Evolutionary conservation across 805 yeast genomes (phyloP), one percentile per base, ranked within the genome.

Genomic region (Saccharomycopsis sp.): DNA sequence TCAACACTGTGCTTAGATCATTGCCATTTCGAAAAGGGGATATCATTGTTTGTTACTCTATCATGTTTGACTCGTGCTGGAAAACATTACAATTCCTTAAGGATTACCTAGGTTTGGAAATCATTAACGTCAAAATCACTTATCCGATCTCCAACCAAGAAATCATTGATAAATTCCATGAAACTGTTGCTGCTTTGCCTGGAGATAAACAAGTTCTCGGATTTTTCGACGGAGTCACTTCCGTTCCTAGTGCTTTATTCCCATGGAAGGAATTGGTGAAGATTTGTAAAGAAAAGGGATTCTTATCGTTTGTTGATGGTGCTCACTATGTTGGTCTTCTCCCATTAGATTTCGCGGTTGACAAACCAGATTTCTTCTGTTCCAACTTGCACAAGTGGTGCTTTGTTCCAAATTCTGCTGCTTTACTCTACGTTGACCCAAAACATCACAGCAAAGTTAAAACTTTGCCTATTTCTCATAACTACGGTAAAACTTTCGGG

Each of bases 361-460:
- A 72, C 20, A 51, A 66, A 38, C 85, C 87, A 0, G 87, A 81
- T 54, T 82, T 79, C 56, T 73, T 67, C 56, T 66, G 71, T 20
- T 61, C 81, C 17, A 83, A 82, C 54, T 62, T 81, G 16, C 89
- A 83, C 65, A 83, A 83, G 55, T 83, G 89, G 89, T 62, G 68
- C 32, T 75, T 56, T 51, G 68, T 70, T 19, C 84, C 86, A 3
- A 65, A 76, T 36, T 75, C 79, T 3, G 70, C 72, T 52, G 81
- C 83, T 0, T 62, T 77, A 23, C 56, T 82, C 40, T 81, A 81
- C 53, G 83, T 75, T 4, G 68, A 72, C 50, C 66, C 68, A 2
- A 64, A 66, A 44, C 74, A 71, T 54, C 85, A 78, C 45, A 54
- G 58, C 0, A 32, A 49, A 2, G 61, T 81, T 44, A 81, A 78